These are phyloP conservation scores for Monosiga brevicollis DNA, from an alignment of 78 protist species.

Conservation along the genomic window DNA sequence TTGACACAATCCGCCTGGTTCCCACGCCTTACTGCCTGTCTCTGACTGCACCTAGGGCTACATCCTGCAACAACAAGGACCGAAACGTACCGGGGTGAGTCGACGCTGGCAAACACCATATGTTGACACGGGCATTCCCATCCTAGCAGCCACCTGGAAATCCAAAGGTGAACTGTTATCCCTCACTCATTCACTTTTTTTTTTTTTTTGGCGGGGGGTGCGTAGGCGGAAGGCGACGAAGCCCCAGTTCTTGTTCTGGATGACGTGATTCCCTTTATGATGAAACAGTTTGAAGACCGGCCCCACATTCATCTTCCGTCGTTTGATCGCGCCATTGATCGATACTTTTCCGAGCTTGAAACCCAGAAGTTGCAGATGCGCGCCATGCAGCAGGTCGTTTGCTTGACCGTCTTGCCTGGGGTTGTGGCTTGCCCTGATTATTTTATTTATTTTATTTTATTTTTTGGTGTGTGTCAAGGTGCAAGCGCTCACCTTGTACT, in stretches of 20 bases:
- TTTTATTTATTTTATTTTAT: no score
- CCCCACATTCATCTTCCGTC: conserved; percentile 68
- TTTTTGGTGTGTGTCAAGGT: not conserved
- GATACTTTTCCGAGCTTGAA: conserved; percentile 71
- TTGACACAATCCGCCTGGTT: no score
- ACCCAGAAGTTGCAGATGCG: conserved; percentile 41
- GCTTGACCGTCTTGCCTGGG: no score
- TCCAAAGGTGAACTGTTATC: not conserved
- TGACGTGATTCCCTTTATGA: not conserved
- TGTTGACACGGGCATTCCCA: not conserved
- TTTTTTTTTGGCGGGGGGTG: no score
- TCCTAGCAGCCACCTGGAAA: not conserved
- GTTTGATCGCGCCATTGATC: conserved; percentile 81
- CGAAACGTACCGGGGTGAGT: not conserved
- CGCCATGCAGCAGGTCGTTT: conserved; percentile 18
- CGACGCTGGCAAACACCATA: not conserved
- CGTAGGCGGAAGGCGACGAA: not conserved
- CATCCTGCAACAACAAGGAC: no score
- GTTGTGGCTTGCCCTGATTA: no score
- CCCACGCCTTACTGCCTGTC: not conserved
- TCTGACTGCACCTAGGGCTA: not conserved
- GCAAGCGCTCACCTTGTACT: not conserved
- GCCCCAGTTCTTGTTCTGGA: not conserved
- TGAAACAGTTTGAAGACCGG: not conserved
- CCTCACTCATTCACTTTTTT: not conserved